These are phyloP conservation scores for Solanum hybrid DNA, from an alignment of 305 asterid species.

Conservation along the genomic window DNA sequence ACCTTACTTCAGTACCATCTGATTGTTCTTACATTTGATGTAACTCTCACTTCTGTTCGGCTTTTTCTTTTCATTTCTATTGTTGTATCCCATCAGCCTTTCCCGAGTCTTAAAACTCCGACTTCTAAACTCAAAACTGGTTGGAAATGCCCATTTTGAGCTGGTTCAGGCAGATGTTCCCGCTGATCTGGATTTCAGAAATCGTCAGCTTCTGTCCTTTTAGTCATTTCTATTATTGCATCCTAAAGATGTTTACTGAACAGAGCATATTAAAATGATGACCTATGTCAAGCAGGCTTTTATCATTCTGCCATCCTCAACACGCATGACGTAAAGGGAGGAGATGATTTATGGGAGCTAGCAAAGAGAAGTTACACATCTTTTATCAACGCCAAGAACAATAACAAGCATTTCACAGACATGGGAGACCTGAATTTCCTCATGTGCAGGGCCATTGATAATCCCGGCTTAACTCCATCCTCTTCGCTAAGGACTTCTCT, in stretches of 20 bases:
- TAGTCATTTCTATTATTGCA: background rate
- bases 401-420: constrained; percentile 70
- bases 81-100: constrained; percentile 11
- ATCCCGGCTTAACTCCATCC: constrained; percentile 72
- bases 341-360: constrained; percentile 63
- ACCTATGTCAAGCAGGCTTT: constrained; percentile 49
- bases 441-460: constrained; percentile 86
- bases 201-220: background rate
- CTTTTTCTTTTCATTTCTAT: background rate
- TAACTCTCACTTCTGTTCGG: background rate
- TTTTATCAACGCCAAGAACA: constrained; percentile 42
- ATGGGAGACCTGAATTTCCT: constrained; percentile 75
- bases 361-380: constrained; percentile 49
- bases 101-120: background rate
- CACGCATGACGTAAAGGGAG: constrained; percentile 54
- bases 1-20: background rate
- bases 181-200: background rate
- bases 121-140: background rate
- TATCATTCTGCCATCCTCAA: constrained; percentile 82
- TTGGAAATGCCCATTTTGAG: background rate
- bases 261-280: background rate
- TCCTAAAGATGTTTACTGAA: background rate
- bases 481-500: constrained; percentile 67
- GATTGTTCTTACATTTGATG: background rate
- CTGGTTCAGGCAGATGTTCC: background rate